Conservation (phyloP, 1,139 yeast species). For the Barnettozyma hawaiiensis region DNA sequence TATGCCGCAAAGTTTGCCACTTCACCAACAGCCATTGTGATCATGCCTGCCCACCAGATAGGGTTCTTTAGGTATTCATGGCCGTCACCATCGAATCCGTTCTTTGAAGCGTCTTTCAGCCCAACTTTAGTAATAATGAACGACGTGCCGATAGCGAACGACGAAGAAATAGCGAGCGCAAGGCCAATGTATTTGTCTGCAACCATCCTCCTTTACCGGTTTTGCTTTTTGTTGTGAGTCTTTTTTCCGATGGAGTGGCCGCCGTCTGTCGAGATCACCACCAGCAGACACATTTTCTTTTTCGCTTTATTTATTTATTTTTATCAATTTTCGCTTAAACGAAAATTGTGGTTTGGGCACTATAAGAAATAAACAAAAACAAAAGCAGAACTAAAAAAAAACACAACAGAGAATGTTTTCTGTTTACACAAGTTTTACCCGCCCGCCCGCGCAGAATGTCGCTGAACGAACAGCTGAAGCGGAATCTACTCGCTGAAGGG, state of each 20-base stretch:
- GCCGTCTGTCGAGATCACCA: too few species aligned
- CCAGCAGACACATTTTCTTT: too few species aligned
- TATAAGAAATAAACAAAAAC: not conserved
- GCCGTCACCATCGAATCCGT: conserved; percentile 65
- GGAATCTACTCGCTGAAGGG: not conserved
- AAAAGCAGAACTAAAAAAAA: too few species aligned
- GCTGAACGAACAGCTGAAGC: conserved; percentile 2
- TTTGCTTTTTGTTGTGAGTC: too few species aligned
- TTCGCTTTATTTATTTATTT: too few species aligned
- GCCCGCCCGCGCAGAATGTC: conserved; percentile 2
- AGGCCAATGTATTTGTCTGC: conserved; percentile 82
- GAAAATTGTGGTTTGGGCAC: not conserved
- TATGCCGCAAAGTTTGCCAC: conserved; percentile 92
- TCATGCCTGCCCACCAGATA: conserved; percentile 93
- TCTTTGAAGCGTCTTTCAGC: conserved; percentile 63
- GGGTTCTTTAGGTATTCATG: conserved; percentile 77
- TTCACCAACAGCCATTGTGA: conserved; percentile 89
- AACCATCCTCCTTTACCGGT: conserved; percentile 16
- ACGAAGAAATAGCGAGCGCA: conserved; percentile 81
- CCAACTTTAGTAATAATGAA: conserved; percentile 90
- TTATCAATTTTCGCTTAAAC: not conserved
- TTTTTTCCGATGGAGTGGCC: too few species aligned
- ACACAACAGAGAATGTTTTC: too few species aligned
- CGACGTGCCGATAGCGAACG: conserved; percentile 85
- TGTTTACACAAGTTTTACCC: too few species aligned